Evolutionary conservation across 1,284 basidiomycete genomes (phyloP), one percentile per base, ranked within the genome.

Genomic region (Phylloporus gajari): DNA sequence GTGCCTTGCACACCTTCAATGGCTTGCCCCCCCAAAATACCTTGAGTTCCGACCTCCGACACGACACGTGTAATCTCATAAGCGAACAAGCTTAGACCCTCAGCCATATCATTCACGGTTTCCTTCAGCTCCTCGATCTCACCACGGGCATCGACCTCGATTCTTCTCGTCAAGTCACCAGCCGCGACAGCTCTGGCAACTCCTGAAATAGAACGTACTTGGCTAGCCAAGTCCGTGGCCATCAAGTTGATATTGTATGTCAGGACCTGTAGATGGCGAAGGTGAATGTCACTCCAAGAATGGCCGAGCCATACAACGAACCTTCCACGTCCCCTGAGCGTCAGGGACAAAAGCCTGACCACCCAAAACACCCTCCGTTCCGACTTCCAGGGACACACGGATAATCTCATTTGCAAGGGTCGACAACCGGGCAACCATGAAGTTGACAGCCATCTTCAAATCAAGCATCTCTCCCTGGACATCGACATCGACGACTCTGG

Each of bases 371-470:
- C 96, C 97, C 87, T 92, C 89, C 62, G 90, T 94, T 76, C 96
- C 96, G 83, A 98, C 97, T 87, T 98, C 96, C 67, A 97, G 87
- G 6, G 97, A 97, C 60, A 99, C 98, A 71, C 97, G 89, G 35
- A 97, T 98, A 71, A 99, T 98, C 85, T 99, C 98, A 35, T 95
- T 95, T 51, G 98, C 97, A 72, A 99, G 86, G 70, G 94, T 91
- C 69, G 97, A 90, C 51, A 99, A 88, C 79, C 95, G 88, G 75
- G 97, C 93, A 61, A 97, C 96, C 98, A 98, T 99, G 83, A 94
- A 94, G 81, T 99, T 99, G 83, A 99, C 97, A 51, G 97, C 99
- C 74, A 97, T 96, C 86, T 99, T 99, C 80, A 99, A 86, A 84
- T 99, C 97, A 68, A 98, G 87, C 69, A 99, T 98, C 84, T 99